Conservation (phyloP, 495 filamentous ascomycete genomes). For the Neurospora pannonica region DNA sequence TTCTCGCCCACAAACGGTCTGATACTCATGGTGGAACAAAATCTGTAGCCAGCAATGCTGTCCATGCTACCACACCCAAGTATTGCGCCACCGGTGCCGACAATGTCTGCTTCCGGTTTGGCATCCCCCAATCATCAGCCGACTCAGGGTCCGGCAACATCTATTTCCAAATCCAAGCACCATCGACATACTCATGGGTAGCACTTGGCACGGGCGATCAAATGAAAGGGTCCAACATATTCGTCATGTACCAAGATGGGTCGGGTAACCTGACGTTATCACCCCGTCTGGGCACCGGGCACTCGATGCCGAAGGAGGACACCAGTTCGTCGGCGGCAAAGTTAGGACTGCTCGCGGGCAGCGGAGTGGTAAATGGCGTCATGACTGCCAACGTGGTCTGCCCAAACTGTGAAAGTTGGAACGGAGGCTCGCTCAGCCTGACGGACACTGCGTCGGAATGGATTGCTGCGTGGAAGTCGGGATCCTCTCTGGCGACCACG, state of each 20-base stretch:
- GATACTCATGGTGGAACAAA: neutral
- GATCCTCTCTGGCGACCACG: constrained; percentile 46
- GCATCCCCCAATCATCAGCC: constrained; percentile 32
- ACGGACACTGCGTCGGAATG: constrained; percentile 41
- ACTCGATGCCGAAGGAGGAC: constrained; percentile 46
- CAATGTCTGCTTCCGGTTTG: constrained; percentile 37
- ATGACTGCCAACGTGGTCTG: constrained; percentile 57
- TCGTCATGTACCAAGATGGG: constrained; percentile 55
- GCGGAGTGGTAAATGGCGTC: constrained; percentile 39
- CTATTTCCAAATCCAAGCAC: constrained; percentile 57
- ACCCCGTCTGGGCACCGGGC: constrained; percentile 44
- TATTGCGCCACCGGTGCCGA: constrained; percentile 17
- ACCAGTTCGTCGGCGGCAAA: constrained; percentile 29
- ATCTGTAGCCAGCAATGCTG: neutral
- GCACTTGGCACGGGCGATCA: constrained; percentile 51
- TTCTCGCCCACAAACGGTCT: neutral
- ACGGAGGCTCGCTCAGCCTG: constrained; percentile 51
- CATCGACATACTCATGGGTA: constrained; percentile 52
- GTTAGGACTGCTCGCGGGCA: constrained; percentile 50
- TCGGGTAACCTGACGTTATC: constrained; percentile 53
- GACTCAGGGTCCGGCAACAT: constrained; percentile 39
- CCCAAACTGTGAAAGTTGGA: constrained; percentile 38
- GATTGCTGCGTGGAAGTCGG: constrained; percentile 57
- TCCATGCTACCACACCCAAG: constrained; percentile 6
- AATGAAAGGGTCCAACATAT: constrained; percentile 60